Evolutionary conservation across 768 basidiomycete species (phyloP).

Genomic region (Pleurotus eryngii): DNA sequence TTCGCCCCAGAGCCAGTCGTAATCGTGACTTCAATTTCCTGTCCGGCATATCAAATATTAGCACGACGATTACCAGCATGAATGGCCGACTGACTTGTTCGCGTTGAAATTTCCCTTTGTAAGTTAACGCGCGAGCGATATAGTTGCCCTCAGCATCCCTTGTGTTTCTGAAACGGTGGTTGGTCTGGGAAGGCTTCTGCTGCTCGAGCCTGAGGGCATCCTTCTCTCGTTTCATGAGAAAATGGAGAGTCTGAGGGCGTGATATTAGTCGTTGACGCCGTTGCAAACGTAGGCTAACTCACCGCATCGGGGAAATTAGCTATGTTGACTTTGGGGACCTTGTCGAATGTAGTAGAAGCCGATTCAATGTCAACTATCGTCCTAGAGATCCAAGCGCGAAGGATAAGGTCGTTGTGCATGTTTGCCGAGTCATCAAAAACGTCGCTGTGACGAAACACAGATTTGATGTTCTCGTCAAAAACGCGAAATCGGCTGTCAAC

Average conservation of each 20-base stretch:
- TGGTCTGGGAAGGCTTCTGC: constrained; percentile 40
- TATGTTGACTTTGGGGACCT: constrained; percentile 44
- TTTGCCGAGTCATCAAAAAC: constrained; percentile 23
- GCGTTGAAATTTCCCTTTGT: constrained; percentile 2
- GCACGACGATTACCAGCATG: too few species aligned
- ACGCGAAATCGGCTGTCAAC: constrained; percentile 35
- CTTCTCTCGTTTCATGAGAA: constrained; percentile 43
- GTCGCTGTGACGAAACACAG: constrained; percentile 33
- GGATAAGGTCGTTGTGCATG: constrained; percentile 32
- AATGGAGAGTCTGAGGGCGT: constrained; percentile 28
- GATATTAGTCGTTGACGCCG: not conserved
- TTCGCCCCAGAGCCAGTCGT: not conserved
- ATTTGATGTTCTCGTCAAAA: constrained; percentile 31
- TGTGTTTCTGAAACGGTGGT: constrained; percentile 35
- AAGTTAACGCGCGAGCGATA: not conserved
- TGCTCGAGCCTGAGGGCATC: constrained; percentile 45
- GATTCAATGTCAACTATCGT: constrained; percentile 39
- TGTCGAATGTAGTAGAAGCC: constrained; percentile 38
- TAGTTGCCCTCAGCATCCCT: constrained; percentile 12
- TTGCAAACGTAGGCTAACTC: constrained; percentile 12
- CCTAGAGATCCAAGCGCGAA: constrained; percentile 49
- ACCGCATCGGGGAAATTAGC: constrained; percentile 31
- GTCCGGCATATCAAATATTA: not conserved
- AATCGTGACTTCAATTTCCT: constrained; percentile 4
- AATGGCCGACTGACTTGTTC: not conserved